Evolutionary conservation across 2,329 filamentous ascomycete species (phyloP), one percentile per base, ranked within the genome.

Genomic region (Verticillium nonalfalfae): DNA sequence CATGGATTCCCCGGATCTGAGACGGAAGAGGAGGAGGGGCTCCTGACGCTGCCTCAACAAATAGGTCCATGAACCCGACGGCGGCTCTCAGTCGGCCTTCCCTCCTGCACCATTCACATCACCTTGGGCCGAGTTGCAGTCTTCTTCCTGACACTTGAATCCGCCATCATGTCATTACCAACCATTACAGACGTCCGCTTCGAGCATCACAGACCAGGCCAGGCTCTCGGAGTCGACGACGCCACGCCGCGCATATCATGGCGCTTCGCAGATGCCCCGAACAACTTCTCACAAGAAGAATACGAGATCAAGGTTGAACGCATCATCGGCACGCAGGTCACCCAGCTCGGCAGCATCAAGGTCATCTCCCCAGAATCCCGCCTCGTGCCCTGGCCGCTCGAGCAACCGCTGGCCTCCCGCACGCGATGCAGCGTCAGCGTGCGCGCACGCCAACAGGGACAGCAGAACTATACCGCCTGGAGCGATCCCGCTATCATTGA

Each of bases 191-290:
- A 60, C 4, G 58, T 62, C 1, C 61, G 58, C 1, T 78, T 79
- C 59, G 77, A 79, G 65, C 76, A 79, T 50, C 74, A 79, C 50
- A 69, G 69, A 1, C 62, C 67, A 3, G 70, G 21, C 13, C 52
- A 33, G 31, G 26, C 75, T 13, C 64, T 81, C 2, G 79, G 79
- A 7, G 79, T 82, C 35, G 75, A 71, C 2, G 78, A 81, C 57
- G 65, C 69, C 0, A 60, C 68, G 14, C 80, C 79, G 4, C 73
- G 78, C 0, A 75, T 82, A 54, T 80, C 79, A 1, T 82, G 79
- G 79, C 67, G 72, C 7, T 79, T 81, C 55, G 70, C 70, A 2
- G 74, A 75, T 2, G 66, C 71, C 4, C 72, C 70, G 3, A 52
- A 67, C 0, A 67, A 76, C 61, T 81, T 78, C 77, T 69, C 70